Conservation (phyloP, 2,329 filamentous ascomycete species). For the Epichloe typhina region DNA sequence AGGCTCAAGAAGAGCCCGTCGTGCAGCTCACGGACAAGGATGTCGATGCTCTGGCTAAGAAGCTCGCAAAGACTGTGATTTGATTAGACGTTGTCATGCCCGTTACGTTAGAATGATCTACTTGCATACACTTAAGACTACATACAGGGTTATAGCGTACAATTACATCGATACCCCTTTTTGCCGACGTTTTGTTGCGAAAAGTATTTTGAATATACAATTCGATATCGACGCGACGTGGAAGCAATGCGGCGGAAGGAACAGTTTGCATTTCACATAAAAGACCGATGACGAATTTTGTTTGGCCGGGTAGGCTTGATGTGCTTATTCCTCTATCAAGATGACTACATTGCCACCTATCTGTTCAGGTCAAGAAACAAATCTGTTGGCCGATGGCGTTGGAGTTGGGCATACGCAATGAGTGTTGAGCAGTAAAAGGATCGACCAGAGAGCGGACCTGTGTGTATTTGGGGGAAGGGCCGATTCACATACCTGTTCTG, state of each 20-base stretch:
- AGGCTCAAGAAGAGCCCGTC: conserved; percentile 62
- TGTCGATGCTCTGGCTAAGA: conserved; percentile 67
- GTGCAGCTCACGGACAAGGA: conserved; percentile 58
- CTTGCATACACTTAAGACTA: conserved; percentile 6
- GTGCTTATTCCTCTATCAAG: too few relatives aligned
- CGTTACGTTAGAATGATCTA: neutral
- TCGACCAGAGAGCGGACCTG: neutral
- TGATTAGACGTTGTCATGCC: conserved; percentile 15
- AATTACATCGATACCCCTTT: conserved; percentile 19
- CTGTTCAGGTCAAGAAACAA: too few relatives aligned
- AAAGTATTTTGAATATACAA: neutral
- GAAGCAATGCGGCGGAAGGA: too few relatives aligned
- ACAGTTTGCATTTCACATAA: too few relatives aligned
- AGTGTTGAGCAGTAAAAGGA: neutral
- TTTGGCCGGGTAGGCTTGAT: too few relatives aligned
- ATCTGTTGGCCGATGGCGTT: too few relatives aligned
- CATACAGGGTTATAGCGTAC: conserved; percentile 9
- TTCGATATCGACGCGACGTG: too few relatives aligned
- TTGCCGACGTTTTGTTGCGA: neutral
- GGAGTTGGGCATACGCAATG: neutral
- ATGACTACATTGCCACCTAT: too few relatives aligned
- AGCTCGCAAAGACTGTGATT: conserved; percentile 57
- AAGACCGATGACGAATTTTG: too few relatives aligned
- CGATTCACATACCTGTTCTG: conserved; percentile 1
- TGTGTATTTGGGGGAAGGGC: neutral